Base-by-base conservation (phyloP, 2,329 filamentous ascomycete genomes). In the Didymella pomorum region DNA sequence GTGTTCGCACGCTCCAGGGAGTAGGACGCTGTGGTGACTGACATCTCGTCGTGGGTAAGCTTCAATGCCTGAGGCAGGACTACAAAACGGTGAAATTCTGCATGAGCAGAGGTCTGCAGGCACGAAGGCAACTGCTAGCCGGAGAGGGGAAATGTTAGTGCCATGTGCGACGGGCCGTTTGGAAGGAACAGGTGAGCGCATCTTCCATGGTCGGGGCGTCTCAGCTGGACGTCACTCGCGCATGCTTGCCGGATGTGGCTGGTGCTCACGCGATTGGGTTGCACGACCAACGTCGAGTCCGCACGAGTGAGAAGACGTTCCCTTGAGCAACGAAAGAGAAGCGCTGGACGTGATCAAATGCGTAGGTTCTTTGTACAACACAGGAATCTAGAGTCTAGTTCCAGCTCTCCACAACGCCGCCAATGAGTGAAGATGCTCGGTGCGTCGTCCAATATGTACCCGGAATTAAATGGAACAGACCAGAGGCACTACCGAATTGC, bases 91-190 rank as follows among this genome's bases (percentile, higher is more conserved):
- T 41, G 26, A 31, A 33, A 12, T n/a, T 29, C 39, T 33, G 41
- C 50, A 54, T 46, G 39, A 29, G n/a, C 25, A 58, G 31, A 35
- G 18, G 26, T 35, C 26, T 29, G 28, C 16, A 20, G 33, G 21
- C 25, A 50, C 26, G 31, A 26, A 46, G 39, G 33, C 25, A n/a
- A 21, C 23, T 31, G 16, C 21, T 26, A 42, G 50, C 46, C 46
- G 28, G 49, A 58, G 56, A 58, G 50, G 56, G 56, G 56, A 51
- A 58, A 45, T 47, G 21, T 41, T 58, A 58, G 56, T 58, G 56
- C 39, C 45, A 45, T 58, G 58, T 53, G 62, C 60, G 55, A 60
- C 63, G 60, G 63, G 56, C 66, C 67, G 64, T 67, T 66, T 56
- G 41, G 45, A 51, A 51, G 25, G 45, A 42, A 11, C 56, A 54